Percentiles rank a stretch among this genome's conserved stretches.
These are phyloP conservation scores for Terfezia boudieri DNA, from an alignment of 495 filamentous ascomycete species.

Conservation along the genomic window DNA sequence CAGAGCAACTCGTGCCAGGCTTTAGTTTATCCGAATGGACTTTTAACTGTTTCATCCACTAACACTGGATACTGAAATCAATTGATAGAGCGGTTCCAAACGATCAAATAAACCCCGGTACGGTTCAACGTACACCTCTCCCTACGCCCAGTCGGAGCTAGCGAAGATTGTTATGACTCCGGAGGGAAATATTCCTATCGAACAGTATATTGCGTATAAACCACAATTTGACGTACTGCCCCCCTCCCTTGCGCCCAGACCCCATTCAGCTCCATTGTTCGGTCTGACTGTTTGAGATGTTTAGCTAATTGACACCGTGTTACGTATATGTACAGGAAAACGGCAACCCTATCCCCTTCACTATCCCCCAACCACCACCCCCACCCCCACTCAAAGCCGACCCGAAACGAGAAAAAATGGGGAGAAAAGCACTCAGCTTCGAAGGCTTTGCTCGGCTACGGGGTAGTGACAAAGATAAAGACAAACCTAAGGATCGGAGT, in stretches of 20 bases:
- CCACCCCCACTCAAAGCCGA: neutral
- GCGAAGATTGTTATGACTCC: neutral
- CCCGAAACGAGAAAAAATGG: too few relatives aligned
- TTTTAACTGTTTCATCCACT: too few relatives aligned
- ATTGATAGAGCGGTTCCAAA: neutral
- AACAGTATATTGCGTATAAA: neutral
- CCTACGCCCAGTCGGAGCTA: neutral
- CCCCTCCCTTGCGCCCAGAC: neutral
- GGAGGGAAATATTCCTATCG: neutral
- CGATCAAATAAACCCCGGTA: neutral
- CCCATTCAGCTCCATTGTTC: too few relatives aligned
- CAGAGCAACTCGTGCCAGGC: too few relatives aligned
- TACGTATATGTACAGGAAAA: neutral
- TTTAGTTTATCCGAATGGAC: too few relatives aligned
- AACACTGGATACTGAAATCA: too few relatives aligned
- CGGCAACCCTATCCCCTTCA: neutral
- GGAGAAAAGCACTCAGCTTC: too few relatives aligned
- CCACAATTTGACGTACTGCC: neutral
- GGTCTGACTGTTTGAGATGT: neutral
- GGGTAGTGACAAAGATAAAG: neutral
- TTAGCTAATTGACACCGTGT: neutral
- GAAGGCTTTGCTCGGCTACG: too few relatives aligned
- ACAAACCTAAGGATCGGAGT: neutral
- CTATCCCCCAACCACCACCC: neutral
- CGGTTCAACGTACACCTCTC: neutral